Evolutionary conservation across 2,329 filamentous ascomycete species (phyloP).

Genomic region (Byssothecium circinans): DNA sequence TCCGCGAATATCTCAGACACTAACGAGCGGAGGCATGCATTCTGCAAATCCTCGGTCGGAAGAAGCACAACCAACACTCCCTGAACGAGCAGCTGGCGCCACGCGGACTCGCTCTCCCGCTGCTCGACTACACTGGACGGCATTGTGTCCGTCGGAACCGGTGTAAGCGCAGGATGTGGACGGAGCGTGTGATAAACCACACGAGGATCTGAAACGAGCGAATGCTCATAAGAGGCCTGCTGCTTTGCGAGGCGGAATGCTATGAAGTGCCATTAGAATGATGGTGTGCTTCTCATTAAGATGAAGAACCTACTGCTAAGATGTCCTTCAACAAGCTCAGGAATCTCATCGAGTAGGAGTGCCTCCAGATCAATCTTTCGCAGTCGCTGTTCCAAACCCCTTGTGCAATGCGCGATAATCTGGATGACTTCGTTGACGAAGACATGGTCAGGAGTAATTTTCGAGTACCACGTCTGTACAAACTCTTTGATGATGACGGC

Average conservation of each 20-base stretch:
- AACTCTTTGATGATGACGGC: slow-evolving; percentile 88
- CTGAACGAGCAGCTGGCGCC: slow-evolving; percentile 86
- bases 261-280: slow-evolving; percentile 45
- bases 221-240: slow-evolving; percentile 58
- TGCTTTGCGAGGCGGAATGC: slow-evolving; percentile 71
- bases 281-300: slow-evolving; percentile 19
- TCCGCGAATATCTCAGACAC: slow-evolving; percentile 88
- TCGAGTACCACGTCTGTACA: slow-evolving; percentile 89
- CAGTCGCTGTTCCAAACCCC: slow-evolving; percentile 82
- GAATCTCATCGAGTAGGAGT: slow-evolving; percentile 83
- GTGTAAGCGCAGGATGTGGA: slow-evolving; percentile 78
- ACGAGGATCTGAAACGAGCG: slow-evolving; percentile 64
- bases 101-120: slow-evolving; percentile 74
- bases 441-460: slow-evolving; percentile 85
- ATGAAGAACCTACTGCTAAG: slow-evolving; percentile 64
- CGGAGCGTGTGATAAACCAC: slow-evolving; percentile 81
- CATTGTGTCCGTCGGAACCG: slow-evolving; percentile 65
- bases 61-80: slow-evolving; percentile 80
- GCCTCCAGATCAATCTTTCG: slow-evolving; percentile 80
- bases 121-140: slow-evolving; percentile 61
- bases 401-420: slow-evolving; percentile 88
- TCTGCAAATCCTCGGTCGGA: slow-evolving; percentile 89
- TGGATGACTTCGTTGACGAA: slow-evolving; percentile 88
- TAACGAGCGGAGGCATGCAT: slow-evolving; percentile 78
- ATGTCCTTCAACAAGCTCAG: slow-evolving; percentile 78